Conservation (phyloP, 257 asterid species). For the Cynanchum wilfordii region DNA sequence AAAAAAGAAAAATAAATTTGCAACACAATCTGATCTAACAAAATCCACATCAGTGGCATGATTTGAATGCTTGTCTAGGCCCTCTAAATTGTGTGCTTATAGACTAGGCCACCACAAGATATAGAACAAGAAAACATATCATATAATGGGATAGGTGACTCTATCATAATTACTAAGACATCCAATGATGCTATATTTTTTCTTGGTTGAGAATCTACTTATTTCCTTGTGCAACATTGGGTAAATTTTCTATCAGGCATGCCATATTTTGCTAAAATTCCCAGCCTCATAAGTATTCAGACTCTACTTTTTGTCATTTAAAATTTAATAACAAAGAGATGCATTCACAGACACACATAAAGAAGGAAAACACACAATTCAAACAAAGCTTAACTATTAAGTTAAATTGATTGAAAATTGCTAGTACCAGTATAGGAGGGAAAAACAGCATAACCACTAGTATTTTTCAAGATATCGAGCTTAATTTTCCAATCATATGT, state of each 20-base stretch:
- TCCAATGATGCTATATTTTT: neutral
- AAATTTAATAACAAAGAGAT: too few species aligned
- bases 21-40: neutral
- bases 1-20: neutral
- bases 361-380: neutral
- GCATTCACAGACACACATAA: neutral
- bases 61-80: neutral
- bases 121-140: neutral
- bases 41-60: neutral
- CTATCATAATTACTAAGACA: neutral
- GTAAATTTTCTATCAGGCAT: neutral
- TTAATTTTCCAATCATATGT: constrained; percentile 1
- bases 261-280: neutral
- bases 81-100: constrained; percentile 1
- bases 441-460: neutral
- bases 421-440: neutral
- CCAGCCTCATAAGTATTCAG: neutral
- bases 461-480: neutral
- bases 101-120: neutral
- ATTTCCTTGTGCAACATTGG: neutral
- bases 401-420: neutral
- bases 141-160: neutral
- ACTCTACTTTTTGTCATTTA: neutral
- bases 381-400: neutral
- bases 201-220: neutral